Percentiles rank a stretch among this genome's conserved stretches.
Evolutionary conservation across 78 protist genomes (phyloP).

Genomic region (Monocercomonoides exilis): DNA sequence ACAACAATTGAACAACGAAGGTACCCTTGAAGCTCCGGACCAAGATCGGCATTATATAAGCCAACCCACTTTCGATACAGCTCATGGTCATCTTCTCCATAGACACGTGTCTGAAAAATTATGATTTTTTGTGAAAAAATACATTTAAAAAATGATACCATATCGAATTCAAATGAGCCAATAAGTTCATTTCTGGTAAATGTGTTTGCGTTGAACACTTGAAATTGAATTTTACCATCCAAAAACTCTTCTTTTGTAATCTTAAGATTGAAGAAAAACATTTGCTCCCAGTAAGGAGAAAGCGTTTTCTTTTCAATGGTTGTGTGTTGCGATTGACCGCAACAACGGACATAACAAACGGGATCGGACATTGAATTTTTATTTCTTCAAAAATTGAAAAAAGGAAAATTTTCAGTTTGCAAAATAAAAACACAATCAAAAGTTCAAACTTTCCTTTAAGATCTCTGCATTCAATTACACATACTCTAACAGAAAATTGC

Average conservation of each 20-base stretch:
- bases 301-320: conserved; percentile 9
- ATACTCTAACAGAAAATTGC: neutral
- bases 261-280: neutral
- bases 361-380: conserved; percentile 20
- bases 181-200: conserved; percentile 32
- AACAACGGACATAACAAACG: neutral
- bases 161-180: conserved; percentile 27
- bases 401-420: too few relatives aligned
- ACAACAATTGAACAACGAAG: neutral
- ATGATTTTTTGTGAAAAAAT: too few relatives aligned
- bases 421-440: too few relatives aligned
- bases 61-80: neutral
- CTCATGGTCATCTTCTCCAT: conserved; percentile 12
- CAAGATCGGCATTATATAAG: neutral
- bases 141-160: neutral
- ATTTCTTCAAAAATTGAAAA: neutral
- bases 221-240: neutral
- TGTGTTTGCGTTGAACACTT: conserved; percentile 29
- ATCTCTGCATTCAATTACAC: conserved; percentile 9
- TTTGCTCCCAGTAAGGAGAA: neutral
- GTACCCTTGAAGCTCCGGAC: too few relatives aligned
- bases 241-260: neutral
- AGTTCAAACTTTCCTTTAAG: conserved; percentile 30
- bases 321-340: neutral
- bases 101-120: neutral